Evolutionary conservation across 2,329 filamentous ascomycete genomes (phyloP).

Genomic region (Eutypa lata): DNA sequence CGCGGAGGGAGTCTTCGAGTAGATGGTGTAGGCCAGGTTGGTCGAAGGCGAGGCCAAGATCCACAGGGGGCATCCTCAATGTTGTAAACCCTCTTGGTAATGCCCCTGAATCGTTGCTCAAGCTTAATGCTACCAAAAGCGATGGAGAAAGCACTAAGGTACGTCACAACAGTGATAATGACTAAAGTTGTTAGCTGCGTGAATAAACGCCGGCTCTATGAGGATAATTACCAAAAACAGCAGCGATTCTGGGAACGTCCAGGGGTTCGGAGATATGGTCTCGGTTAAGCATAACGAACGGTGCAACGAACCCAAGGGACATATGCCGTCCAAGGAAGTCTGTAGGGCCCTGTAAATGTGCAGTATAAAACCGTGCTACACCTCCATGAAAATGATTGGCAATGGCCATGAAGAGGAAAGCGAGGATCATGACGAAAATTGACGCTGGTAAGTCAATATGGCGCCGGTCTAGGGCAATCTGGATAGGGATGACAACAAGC

Average conservation of each 20-base stretch:
- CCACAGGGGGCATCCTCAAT: slow-evolving; percentile 19
- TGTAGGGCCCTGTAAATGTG: slow-evolving; percentile 24
- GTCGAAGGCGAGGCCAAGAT: slow-evolving; percentile 21
- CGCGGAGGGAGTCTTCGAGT: slow-evolving; percentile 10
- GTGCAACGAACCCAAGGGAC: slow-evolving; percentile 29
- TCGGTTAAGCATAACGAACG: slow-evolving; percentile 28
- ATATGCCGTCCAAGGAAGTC: slow-evolving; percentile 31
- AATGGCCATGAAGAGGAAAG: slow-evolving; percentile 17
- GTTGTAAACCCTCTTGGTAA: slow-evolving; percentile 9
- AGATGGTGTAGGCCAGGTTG: slow-evolving; percentile 19
- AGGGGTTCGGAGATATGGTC: slow-evolving; percentile 21
- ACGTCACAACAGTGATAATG: slow-evolving; percentile 23
- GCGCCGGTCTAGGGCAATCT: slow-evolving; percentile 20
- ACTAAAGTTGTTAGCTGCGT: slow-evolving; percentile 14
- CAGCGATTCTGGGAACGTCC: slow-evolving; percentile 23
- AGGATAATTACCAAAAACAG: slow-evolving; percentile 22
- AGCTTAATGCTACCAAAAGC: slow-evolving; percentile 19
- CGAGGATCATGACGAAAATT: slow-evolving; percentile 26
- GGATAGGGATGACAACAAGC: slow-evolving; percentile 23
- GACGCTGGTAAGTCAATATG: slow-evolving; percentile 28
- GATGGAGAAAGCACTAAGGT: slow-evolving; percentile 19
- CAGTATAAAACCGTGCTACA: slow-evolving; percentile 18
- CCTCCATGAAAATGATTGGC: slow-evolving; percentile 17
- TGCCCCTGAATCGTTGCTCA: slow-evolving; percentile 20
- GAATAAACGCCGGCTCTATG: background rate